These are phyloP conservation scores for Theileria sp. DNA, from an alignment of 169 alveolate genomes.

Conservation along the genomic window DNA sequence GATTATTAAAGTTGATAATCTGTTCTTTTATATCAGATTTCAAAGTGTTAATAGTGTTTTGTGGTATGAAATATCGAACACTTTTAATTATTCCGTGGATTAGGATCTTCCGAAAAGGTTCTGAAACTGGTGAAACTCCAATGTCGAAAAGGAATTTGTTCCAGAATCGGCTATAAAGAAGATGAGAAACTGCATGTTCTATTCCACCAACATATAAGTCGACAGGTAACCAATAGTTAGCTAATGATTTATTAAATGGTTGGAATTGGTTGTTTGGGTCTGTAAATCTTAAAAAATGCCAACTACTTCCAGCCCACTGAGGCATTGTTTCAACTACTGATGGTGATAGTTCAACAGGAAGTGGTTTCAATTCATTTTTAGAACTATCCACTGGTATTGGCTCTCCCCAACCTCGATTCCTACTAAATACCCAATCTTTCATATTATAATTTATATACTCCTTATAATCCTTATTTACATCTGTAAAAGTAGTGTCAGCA, in stretches of 20 bases:
- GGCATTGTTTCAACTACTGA: constrained; percentile 84
- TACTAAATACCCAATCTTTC: constrained; percentile 88
- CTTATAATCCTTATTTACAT: not conserved
- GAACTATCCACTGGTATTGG: constrained; percentile 84
- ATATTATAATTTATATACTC: constrained; percentile 61
- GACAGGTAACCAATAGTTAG: constrained; percentile 87
- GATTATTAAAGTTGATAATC: not conserved
- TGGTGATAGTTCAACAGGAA: constrained; percentile 53
- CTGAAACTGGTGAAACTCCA: constrained; percentile 72
- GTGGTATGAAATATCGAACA: constrained; percentile 40
- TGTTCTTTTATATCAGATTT: constrained; percentile 30
- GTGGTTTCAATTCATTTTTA: constrained; percentile 41
- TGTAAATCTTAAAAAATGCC: constrained; percentile 87
- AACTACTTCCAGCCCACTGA: constrained; percentile 92
- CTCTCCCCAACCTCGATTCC: constrained; percentile 92
- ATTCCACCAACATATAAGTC: constrained; percentile 91
- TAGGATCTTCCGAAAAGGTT: constrained; percentile 84
- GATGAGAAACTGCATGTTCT: constrained; percentile 91
- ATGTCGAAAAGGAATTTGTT: constrained; percentile 84
- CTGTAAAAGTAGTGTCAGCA: too few species aligned
- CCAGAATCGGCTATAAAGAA: constrained; percentile 88
- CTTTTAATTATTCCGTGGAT: constrained; percentile 85
- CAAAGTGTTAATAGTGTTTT: not conserved
- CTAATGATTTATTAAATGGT: constrained; percentile 57
- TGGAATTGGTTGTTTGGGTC: constrained; percentile 75